Conservation (phyloP, 495 filamentous ascomycete genomes). For the Parathielavia hyrcaniae region DNA sequence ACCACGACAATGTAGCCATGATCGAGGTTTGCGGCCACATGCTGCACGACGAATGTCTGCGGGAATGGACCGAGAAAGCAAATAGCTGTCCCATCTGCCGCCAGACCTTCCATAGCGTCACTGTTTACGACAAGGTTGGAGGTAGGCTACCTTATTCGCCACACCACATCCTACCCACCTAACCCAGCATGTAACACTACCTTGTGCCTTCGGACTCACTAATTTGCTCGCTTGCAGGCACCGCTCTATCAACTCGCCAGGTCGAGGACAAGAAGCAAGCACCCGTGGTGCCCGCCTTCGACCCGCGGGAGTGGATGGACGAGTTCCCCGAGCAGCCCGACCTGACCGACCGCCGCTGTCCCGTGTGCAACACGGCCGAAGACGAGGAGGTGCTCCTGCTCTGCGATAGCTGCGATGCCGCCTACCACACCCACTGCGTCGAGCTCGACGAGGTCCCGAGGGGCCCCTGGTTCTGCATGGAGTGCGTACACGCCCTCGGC, state of each 20-base stretch:
- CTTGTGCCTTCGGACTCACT: constrained; percentile 16
- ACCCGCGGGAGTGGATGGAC: constrained; percentile 69
- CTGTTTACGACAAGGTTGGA: constrained; percentile 68
- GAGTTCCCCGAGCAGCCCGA: constrained; percentile 65
- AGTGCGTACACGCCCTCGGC: constrained; percentile 52
- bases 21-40: constrained; percentile 74
- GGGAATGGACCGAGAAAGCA: constrained; percentile 88
- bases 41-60: constrained; percentile 83
- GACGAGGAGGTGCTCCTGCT: constrained; percentile 74
- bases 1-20: constrained; percentile 41
- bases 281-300: constrained; percentile 64
- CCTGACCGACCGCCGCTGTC: constrained; percentile 59
- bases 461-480: constrained; percentile 79
- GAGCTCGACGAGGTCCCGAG: constrained; percentile 67
- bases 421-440: constrained; percentile 81
- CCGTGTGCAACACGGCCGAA: constrained; percentile 69
- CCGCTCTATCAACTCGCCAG: constrained; percentile 63
- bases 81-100: constrained; percentile 98
- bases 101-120: constrained; percentile 79
- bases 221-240: constrained; percentile 15
- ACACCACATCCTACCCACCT: background rate
- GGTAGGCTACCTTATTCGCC: constrained; percentile 61
- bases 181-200: too few relatives aligned
- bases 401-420: constrained; percentile 79
- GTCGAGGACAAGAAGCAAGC: constrained; percentile 81